Base-by-base conservation (phyloP, 83 land plant genomes). In the Thuja plicata region DNA sequence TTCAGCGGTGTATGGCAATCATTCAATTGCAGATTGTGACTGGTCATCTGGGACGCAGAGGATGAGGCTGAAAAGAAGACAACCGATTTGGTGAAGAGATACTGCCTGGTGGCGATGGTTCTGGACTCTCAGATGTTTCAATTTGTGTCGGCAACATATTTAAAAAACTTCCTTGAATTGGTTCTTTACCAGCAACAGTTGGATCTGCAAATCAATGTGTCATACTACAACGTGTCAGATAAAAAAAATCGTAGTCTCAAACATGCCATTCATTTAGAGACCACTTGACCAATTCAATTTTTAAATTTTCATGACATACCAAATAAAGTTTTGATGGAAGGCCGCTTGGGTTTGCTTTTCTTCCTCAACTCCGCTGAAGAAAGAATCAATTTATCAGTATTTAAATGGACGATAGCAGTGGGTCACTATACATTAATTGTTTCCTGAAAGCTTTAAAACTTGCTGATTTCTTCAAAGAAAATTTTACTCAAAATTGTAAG, bases 301-400 rank as follows among this genome's bases (percentile, higher is more conserved):
- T 10, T 1, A 55, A 32, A 41, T 8, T 4, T 1, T 32, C 24
- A 62, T 83, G 46, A 84, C 92, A 78, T 93, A 98, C 99, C 97
- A 90, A 98, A 98, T 32, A 98, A 88, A 30, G 98, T 81, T 88
- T 97, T 97, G 88, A 96, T 94, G 0, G 99, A 93, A 35, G 99
- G 97, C 89, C 96, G 93, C 91, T 93, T 97, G 12, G 99, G 95
- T 87, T 95, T 96, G 55, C 60, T 93, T 87, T 96, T 98, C 89
- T 97, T 98, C 95, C 94, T 94, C 88, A 97, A 85, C 88, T 98
- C 99, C 16, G 97, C 99, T 98, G 94, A 70, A 84, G 30, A 62
- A 76, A 86, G 46, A 88, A 87, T 3, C 48, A 52, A 83, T 13
- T 21, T 19, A 46, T 83, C 54, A 83, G 50, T 27, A 83, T 30